A percentile compares a stretch with the other conserved stretches of the same genome.
Evolutionary conservation across 306 rosid genomes (phyloP).

Genomic region (Sesbania bispinosa): DNA sequence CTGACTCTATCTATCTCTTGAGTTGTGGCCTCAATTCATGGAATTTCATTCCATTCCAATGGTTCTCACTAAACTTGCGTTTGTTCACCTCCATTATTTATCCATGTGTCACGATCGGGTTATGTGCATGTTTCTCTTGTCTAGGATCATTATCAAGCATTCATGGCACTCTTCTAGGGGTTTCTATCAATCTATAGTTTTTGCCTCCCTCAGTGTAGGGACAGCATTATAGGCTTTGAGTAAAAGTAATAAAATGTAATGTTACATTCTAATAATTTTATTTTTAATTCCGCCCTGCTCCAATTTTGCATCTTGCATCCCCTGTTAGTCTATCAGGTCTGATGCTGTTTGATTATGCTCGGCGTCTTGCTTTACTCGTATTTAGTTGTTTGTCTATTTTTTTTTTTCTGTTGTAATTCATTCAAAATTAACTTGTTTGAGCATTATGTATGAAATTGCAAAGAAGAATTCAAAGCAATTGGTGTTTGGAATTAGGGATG

Average conservation of each 20-base stretch:
- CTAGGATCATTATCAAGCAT: background rate
- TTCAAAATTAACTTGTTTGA: background rate
- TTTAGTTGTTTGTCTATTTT: no score
- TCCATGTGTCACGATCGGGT: conserved; percentile 15
- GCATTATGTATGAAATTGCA: background rate
- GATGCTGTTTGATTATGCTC: no score
- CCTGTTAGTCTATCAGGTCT: no score
- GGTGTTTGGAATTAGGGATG: no score
- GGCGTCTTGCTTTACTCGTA: no score
- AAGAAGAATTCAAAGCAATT: background rate
- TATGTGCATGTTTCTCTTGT: background rate
- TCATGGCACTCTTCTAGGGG: background rate
- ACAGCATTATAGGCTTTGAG: no score
- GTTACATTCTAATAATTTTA: no score
- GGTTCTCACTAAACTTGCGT: background rate
- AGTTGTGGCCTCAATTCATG: conserved; percentile 16
- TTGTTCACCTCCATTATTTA: conserved; percentile 8
- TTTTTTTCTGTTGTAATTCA: background rate
- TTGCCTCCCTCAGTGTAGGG: background rate
- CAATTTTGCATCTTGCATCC: no score
- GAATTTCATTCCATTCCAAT: no score
- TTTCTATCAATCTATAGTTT: background rate
- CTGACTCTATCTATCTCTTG: no score
- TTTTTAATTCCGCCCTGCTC: no score
- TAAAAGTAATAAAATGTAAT: no score